Evolutionary conservation across 2,329 filamentous ascomycete species (phyloP), one percentile per base, ranked within the genome.

Genomic region (Hypoxylon sp.): DNA sequence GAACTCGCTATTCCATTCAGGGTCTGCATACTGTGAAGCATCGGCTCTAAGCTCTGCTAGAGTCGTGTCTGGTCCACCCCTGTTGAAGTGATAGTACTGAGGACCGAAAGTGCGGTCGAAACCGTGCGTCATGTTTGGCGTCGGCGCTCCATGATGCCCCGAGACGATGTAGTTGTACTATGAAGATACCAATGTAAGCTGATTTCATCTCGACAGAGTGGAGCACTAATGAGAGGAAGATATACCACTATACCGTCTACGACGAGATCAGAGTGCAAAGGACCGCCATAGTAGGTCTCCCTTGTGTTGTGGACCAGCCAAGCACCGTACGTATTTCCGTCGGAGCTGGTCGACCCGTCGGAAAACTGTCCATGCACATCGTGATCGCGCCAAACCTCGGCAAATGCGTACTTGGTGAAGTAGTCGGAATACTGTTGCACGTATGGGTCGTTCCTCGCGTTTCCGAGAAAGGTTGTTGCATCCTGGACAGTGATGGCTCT

Each of bases 371-470:
- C 85, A 60, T 87, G 83, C 0, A 82, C 83, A 40, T 78, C 76
- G 50, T 86, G 82, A 43, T 86, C 78, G 43, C 83, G 76, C 83
- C 83, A 87, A 1, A 75, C 74, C 56, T 84, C 83, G 1, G 79
- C 75, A 58, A 88, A 87, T 0, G 82, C 86, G 65, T 88, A 88
- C 67, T 88, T 88, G 17, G 85, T 88, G 63, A 87, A 88, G 69
- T 86, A 88, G 37, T 86, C 81, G 0, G 81, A 77, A 52, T 82
- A 78, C 41, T 83, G 72, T 23, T 77, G 67, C 0, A 84, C 82
- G 64, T 88, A 88, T 0, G 81, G 74, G 65, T 85, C 82, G 9
- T 79, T 66, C 0, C 79, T 77, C 0, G 79, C 78, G 33, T 81
- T 81, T 20, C 81, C 81, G 6, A 88, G 69, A 35, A 83, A 82